Percentiles rank a stretch among this genome's conserved stretches.
These are phyloP conservation scores for Chlorella sp. DNA, from an alignment of 139 green algal species.

Conservation along the genomic window DNA sequence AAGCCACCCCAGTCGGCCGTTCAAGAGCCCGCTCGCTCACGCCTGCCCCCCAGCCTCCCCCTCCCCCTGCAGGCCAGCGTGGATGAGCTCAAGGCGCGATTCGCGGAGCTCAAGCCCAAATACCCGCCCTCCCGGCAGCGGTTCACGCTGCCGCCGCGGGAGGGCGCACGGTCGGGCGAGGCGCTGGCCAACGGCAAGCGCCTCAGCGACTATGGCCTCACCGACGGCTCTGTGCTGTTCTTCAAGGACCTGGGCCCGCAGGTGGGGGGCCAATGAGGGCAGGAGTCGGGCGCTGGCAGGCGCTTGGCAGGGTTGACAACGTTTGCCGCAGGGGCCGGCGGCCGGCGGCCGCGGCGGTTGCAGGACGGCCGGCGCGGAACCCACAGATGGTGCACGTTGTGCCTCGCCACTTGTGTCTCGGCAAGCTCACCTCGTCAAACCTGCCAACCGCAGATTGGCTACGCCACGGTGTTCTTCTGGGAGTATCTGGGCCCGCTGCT, in stretches of 20 bases:
- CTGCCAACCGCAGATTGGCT: conserved; percentile 79
- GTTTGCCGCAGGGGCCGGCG: no score
- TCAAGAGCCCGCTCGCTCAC: background rate
- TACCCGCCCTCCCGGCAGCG: conserved; percentile 79
- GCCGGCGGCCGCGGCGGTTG: no score
- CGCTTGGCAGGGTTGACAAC: no score
- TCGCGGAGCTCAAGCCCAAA: conserved; percentile 60
- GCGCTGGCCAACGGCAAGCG: conserved; percentile 66
- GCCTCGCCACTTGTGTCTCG: no score
- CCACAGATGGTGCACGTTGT: no score
- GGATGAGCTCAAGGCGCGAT: conserved; percentile 78
- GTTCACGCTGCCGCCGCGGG: conserved; percentile 70
- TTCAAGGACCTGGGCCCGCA: conserved; percentile 97
- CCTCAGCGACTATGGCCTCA: conserved; percentile 74
- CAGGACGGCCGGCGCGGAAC: no score
- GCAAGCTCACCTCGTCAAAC: no score
- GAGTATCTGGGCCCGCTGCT: conserved; percentile 97
- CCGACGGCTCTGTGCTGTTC: conserved; percentile 59
- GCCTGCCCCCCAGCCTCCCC: background rate
- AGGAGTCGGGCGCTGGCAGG: background rate
- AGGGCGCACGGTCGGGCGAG: conserved; percentile 63
- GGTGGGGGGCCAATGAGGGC: conserved; percentile 43
- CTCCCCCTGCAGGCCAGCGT: conserved; percentile 70
- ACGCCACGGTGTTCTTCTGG: conserved; percentile 96
- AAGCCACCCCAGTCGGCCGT: no score